These are phyloP conservation scores for Ilyonectria destructans DNA, from an alignment of 2,329 filamentous ascomycete species.

Conservation along the genomic window DNA sequence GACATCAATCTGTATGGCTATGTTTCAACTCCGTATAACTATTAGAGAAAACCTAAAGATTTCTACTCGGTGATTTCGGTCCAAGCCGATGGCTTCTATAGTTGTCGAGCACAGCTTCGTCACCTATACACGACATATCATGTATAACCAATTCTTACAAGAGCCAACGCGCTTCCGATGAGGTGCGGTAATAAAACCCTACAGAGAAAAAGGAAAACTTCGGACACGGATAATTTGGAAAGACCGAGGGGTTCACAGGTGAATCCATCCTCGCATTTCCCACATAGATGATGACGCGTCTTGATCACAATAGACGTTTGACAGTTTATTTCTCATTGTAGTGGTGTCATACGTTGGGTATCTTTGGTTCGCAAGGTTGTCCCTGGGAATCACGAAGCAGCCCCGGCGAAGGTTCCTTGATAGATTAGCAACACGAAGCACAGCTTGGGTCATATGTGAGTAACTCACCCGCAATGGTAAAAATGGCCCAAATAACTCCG, in stretches of 20 bases:
- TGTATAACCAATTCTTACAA: not conserved
- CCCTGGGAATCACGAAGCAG: conserved; percentile 31
- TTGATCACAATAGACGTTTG: too few species aligned
- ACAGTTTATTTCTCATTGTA: not conserved
- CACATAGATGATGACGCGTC: not conserved
- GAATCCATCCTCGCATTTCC: not conserved
- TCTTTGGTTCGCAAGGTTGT: not conserved
- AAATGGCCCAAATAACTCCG: conserved; percentile 31
- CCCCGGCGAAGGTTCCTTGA: conserved; percentile 34
- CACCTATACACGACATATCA: not conserved
- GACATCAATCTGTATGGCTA: not conserved
- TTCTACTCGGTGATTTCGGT: not conserved
- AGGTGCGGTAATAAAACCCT: not conserved
- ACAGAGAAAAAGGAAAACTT: not conserved
- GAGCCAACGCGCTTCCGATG: too few species aligned
- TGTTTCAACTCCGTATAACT: not conserved
- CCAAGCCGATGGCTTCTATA: not conserved
- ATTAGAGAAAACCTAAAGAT: not conserved
- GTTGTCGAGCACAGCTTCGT: not conserved
- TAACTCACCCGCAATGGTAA: conserved; percentile 29
- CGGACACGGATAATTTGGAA: not conserved
- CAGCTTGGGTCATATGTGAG: too few species aligned
- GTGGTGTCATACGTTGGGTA: not conserved
- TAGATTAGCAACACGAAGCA: conserved; percentile 6
- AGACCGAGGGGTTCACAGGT: not conserved